Evolutionary conservation across 345 rosid genomes (phyloP), one percentile per base, ranked within the genome.

Genomic region (Erucastrum elatum): DNA sequence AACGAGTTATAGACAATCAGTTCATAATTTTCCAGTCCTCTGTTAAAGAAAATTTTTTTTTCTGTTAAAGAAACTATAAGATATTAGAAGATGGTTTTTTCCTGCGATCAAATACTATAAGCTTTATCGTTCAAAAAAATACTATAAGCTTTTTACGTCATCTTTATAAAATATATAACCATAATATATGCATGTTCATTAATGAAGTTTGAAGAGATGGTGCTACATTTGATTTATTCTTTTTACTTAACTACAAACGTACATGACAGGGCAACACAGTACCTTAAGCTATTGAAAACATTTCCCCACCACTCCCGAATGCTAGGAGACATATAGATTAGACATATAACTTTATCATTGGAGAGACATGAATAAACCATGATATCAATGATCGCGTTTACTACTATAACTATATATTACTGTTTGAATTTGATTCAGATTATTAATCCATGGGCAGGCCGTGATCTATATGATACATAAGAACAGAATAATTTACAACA

Each of bases 261-360:
- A 63, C 37, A n/a, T 37, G 80, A 56, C 46, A 71, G 34, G 59
- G 60, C 13, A 12, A 70, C 46, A 53, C 9, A 65, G 66, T 55
- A 77, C 60, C 59, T 12, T 13, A 46, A 71, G 29, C 63, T 58
- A 41, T 41, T 72, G 81, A 72, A 58, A 78, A 59, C 77, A 58
- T 72, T 72, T 64, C 71, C 64, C 74, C 59, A 61, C 74, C 58
- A 61, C 65, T 79, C 78, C 82, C 70, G 17, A 60, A 27, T 62
- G 74, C 5, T 35, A 39, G 70, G 82, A 73, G 74, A 61, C 82
- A 72, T 25, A 60, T 21, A 21, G 74, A 79, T 73, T 46, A 26
- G 82, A 79, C 81, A n/a, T 66, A 5, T 72, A 55, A 29, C 37
- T 41, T 35, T 64, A 77, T 71, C 49, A 55, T 17, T 15, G 35